Evolutionary conservation across 768 basidiomycete genomes (phyloP), one percentile per base, ranked within the genome.

Genomic region (Bullera alba): DNA sequence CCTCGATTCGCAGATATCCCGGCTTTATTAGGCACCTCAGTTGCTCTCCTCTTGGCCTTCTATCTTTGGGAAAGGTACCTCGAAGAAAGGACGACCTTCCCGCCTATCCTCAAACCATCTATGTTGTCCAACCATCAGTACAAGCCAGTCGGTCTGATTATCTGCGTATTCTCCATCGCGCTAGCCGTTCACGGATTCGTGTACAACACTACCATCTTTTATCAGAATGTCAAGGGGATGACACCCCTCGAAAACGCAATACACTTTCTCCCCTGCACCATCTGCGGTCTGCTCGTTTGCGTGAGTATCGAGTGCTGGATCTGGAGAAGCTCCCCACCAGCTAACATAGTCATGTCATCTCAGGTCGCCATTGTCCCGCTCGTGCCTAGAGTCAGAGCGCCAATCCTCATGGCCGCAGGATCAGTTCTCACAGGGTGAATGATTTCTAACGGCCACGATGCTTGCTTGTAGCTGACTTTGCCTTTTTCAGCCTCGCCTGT

Each of bases 1-100:
- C 42, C 28, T n/a, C n/a, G n/a, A n/a, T 50, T 39, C 8, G 39
- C 42, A 79, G 85, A 87, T 63, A 84, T 88, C 51, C 80, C 86
- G 37, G 80, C 76, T 1, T 76, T 83, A 3, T 73, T 88, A 28
- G 69, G 83, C 42, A 27, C 82, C n/a, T 83, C 83, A 1, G 68
- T 85, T 2, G n/a, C 83, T n/a, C 60, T 86, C 17, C 44, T 84
- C 5, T 62, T 60, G 3, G 36, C 72, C 0, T 89, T 87, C 73
- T 36, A 82, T 17, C 48, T 63, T 16, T 88, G 85, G 84, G 81
- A 87, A 53, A 62, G 73, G 44, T 76, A 77, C 59, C 74, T 87
- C 19, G 85, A 84, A 56, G 37, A 46, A 21, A 47, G 53, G 3
- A 57, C 50, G 2, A 36, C 42, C 14, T 30, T 51, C 22, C 58